A percentile compares a stretch with the other conserved stretches of the same genome.
These are phyloP conservation scores for Wallemia mellicola DNA, from an alignment of 1,284 basidiomycete genomes.

Conservation along the genomic window DNA sequence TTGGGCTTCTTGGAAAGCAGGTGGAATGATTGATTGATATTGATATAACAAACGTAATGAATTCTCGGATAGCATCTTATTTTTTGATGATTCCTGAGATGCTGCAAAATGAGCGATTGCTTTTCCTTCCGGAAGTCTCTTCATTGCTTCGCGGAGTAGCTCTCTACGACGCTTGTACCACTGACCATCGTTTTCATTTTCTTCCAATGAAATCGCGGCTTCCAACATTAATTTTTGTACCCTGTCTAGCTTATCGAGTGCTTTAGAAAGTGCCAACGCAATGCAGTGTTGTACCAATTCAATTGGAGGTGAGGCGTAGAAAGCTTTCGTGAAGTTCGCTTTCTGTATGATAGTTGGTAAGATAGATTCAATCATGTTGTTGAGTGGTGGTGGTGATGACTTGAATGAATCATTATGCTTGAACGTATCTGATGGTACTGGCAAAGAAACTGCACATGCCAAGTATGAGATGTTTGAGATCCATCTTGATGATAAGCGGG, in stretches of 20 bases:
- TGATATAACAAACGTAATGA: constrained; percentile 51
- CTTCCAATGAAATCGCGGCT: constrained; percentile 29
- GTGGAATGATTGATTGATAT: constrained; percentile 46
- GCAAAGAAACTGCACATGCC: constrained; percentile 28
- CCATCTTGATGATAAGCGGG: constrained; percentile 62
- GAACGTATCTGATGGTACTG: constrained; percentile 6
- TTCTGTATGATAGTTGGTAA: constrained; percentile 41
- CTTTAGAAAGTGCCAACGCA: constrained; percentile 38
- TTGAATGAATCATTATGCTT: constrained; percentile 20
- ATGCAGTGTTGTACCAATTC: constrained; percentile 57
- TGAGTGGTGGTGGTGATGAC: constrained; percentile 38
- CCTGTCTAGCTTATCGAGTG: constrained; percentile 32
- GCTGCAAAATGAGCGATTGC: constrained; percentile 45
- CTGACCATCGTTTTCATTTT: constrained; percentile 30
- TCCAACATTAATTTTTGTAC: constrained; percentile 24
- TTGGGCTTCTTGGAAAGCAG: constrained; percentile 38
- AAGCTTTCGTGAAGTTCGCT: constrained; percentile 40
- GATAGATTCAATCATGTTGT: constrained; percentile 37
- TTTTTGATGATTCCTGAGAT: constrained; percentile 18
- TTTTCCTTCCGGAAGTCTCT: constrained; percentile 48
- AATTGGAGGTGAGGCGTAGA: constrained; percentile 23
- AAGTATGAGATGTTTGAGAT: constrained; percentile 58
- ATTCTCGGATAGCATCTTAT: constrained; percentile 35
- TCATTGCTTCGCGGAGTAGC: constrained; percentile 40
- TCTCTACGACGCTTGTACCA: constrained; percentile 35